Percentiles rank a stretch among this genome's conserved stretches.
Conservation (phyloP, 176 grass and related monocot species). For the Juncus inflexus region DNA sequence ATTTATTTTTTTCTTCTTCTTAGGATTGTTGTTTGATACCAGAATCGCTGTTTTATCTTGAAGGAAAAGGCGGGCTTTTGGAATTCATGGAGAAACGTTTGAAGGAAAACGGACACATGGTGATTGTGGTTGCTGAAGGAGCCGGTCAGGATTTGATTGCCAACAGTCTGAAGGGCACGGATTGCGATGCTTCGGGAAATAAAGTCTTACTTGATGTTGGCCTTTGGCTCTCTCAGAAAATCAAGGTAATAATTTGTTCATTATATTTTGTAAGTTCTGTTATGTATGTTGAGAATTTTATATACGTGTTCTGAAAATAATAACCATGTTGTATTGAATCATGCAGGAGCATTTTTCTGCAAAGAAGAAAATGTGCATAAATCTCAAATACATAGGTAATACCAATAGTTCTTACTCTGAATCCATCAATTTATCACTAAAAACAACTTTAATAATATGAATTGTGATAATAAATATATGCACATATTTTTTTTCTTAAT, state of each 20-base stretch:
- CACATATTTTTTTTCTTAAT: constrained; percentile 13
- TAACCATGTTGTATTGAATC: constrained; percentile 4
- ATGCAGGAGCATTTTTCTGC: constrained; percentile 34
- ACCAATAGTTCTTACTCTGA: constrained; percentile 5
- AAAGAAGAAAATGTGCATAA: constrained; percentile 74
- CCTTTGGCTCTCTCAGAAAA: constrained; percentile 92
- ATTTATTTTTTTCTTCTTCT: constrained; percentile 12
- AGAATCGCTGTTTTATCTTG: constrained; percentile 88
- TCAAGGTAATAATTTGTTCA: constrained; percentile 48
- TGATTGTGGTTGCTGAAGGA: constrained; percentile 91
- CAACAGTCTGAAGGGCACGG: constrained; percentile 54
- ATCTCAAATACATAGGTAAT: constrained; percentile 98
- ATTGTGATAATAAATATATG: background rate
- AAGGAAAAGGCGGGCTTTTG: constrained; percentile 73
- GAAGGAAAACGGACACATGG: constrained; percentile 95
- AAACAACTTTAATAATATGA: no score
- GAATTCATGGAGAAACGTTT: constrained; percentile 83
- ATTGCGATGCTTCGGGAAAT: constrained; percentile 95
- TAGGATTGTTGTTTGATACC: constrained; percentile 99
- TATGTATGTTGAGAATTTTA: no score
- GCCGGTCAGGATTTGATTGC: constrained; percentile 89
- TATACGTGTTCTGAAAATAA: no score
- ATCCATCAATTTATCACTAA: background rate
- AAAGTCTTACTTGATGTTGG: constrained; percentile 92
- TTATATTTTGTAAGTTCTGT: background rate